phyloP scores from a whole-genome alignment of 1,284 basidiomycete genomes.

The Puccinia triticina region DNA sequence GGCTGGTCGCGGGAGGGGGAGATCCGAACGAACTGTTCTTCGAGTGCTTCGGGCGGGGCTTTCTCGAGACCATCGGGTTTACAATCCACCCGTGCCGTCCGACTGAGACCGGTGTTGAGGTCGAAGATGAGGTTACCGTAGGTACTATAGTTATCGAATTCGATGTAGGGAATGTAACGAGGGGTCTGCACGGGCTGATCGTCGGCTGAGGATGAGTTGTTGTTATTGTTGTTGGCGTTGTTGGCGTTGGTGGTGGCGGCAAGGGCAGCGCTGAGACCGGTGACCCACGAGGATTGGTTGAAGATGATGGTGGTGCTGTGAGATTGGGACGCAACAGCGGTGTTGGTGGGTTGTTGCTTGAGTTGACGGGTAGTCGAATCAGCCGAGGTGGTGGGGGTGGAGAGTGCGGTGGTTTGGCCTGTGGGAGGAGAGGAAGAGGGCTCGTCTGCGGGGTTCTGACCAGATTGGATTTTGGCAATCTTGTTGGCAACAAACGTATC shows the following conservation, averaged over 20 bases:
- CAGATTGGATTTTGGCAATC: slow-evolving; percentile 35
- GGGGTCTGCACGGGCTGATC: slow-evolving; percentile 30
- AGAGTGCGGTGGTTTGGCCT: background rate
- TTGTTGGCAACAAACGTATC: slow-evolving; percentile 38
- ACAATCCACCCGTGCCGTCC: slow-evolving; percentile 10
- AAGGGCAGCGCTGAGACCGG: slow-evolving; percentile 37
- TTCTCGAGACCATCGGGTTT: slow-evolving; percentile 47
- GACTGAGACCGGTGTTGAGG: slow-evolving; percentile 38
- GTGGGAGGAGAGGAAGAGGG: slow-evolving; percentile 19
- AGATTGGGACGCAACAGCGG: slow-evolving; percentile 13
- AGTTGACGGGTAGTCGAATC: background rate
- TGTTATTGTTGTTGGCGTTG: background rate
- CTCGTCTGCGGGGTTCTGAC: slow-evolving; percentile 40
- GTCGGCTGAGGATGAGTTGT: slow-evolving; percentile 15
- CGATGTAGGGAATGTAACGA: slow-evolving; percentile 38
- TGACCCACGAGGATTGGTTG: slow-evolving; percentile 40
- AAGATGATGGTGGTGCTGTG: slow-evolving; percentile 45
- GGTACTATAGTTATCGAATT: slow-evolving; percentile 34
- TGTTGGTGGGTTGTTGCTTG: slow-evolving; percentile 5
- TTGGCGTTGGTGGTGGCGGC: slow-evolving; percentile 7
- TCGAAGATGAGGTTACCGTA: slow-evolving; percentile 44
- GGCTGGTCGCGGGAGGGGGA: slow-evolving; percentile 2
- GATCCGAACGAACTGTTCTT: slow-evolving; percentile 37
- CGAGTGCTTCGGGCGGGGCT: slow-evolving; percentile 44
- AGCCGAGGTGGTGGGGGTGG: slow-evolving; percentile 20